These are phyloP conservation scores for Cladophialophora immunda DNA, from an alignment of 2,329 filamentous ascomycete species.

Conservation along the genomic window DNA sequence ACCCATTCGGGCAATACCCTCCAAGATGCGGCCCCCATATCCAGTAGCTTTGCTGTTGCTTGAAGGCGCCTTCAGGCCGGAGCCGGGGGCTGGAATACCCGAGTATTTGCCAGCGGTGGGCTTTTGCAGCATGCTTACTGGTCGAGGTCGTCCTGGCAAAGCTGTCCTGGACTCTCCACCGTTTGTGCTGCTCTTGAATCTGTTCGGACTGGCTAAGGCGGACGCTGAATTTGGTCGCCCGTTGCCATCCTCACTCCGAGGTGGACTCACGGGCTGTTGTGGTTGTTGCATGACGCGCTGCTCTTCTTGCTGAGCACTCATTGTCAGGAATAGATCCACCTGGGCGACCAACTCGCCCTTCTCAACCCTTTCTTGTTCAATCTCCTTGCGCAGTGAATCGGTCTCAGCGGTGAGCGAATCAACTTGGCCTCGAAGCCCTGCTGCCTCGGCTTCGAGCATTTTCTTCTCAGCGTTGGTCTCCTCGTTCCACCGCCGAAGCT, in stretches of 20 bases:
- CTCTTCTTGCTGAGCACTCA: constrained; percentile 47
- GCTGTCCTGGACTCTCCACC: constrained; percentile 20
- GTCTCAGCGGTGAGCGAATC: constrained; percentile 75
- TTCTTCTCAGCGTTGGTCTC: constrained; percentile 72
- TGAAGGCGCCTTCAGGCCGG: constrained; percentile 39
- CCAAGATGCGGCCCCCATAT: constrained; percentile 42
- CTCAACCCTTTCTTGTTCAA: constrained; percentile 61
- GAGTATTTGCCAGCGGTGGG: constrained; percentile 39
- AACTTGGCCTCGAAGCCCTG: constrained; percentile 77
- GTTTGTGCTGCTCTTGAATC: constrained; percentile 36
- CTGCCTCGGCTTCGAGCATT: constrained; percentile 76
- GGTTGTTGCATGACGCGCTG: constrained; percentile 29
- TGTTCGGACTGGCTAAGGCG: constrained; percentile 36
- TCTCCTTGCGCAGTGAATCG: constrained; percentile 66
- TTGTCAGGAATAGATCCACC: constrained; percentile 56
- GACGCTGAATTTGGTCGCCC: constrained; percentile 32
- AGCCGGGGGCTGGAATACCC: constrained; percentile 40
- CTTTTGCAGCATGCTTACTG: constrained; percentile 41
- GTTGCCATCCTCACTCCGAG: constrained; percentile 40
- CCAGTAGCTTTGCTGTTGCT: constrained; percentile 32
- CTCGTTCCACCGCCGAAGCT: constrained; percentile 59
- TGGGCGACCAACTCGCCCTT: constrained; percentile 59
- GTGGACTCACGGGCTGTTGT: constrained; percentile 40
- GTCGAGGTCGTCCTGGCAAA: constrained; percentile 30
- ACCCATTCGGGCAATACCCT: constrained; percentile 45